These are phyloP conservation scores for Excoecaria agallocha DNA, from an alignment of 345 rosid species.

Conservation along the genomic window DNA sequence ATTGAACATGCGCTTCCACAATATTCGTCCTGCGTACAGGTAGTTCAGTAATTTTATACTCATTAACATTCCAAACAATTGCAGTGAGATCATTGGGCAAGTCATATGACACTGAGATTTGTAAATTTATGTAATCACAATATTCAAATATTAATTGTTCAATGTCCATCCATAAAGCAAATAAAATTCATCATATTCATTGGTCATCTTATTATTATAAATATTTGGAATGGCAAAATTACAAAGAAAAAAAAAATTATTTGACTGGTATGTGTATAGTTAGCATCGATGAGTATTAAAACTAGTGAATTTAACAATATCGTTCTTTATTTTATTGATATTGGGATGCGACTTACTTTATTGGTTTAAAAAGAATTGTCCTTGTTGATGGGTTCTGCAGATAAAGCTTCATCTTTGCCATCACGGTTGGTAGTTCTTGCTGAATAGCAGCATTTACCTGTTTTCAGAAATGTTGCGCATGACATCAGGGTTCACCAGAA, in stretches of 20 bases:
- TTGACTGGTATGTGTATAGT: too few relatives aligned
- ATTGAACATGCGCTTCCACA: conserved; percentile 88
- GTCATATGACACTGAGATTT: neutral
- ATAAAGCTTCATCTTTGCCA: conserved; percentile 89
- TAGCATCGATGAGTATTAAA: neutral
- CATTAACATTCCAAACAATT: too few relatives aligned
- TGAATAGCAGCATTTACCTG: conserved; percentile 74
- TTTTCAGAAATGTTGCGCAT: conserved; percentile 13
- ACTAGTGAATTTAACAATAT: neutral
- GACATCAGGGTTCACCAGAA: conserved; percentile 1
- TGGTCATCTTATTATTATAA: too few relatives aligned
- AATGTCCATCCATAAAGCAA: too few relatives aligned
- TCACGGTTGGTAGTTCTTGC: conserved; percentile 65
- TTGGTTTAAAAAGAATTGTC: conserved; percentile 85
- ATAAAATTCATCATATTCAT: too few relatives aligned
- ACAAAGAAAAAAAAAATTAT: too few relatives aligned
- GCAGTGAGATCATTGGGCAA: neutral
- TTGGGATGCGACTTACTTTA: conserved; percentile 55
- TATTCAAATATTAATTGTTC: too few relatives aligned
- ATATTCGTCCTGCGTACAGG: conserved; percentile 74
- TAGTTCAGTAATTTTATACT: neutral
- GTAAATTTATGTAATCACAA: neutral
- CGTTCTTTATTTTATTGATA: neutral
- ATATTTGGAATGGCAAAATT: too few relatives aligned
- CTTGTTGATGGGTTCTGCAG: conserved; percentile 81